phyloP scores from a whole-genome alignment of 2,329 filamentous ascomycete genomes.

The Microdochium bolleyi region DNA sequence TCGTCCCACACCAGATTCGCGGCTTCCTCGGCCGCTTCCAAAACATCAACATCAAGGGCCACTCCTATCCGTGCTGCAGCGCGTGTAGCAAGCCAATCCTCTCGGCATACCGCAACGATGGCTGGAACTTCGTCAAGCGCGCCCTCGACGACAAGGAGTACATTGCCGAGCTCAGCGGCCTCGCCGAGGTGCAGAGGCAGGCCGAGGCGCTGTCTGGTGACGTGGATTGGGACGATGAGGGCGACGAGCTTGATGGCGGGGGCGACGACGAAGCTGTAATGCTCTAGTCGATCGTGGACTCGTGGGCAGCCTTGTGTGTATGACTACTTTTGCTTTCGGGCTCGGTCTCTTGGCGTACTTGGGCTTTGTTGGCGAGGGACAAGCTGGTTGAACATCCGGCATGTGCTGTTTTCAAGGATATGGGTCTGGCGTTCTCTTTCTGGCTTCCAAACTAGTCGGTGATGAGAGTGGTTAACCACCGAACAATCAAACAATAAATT shows the following conservation, averaged over 20 bases:
- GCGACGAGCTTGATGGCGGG: slow-evolving; percentile 13
- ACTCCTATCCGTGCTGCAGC: slow-evolving; percentile 73
- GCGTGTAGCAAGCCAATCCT: slow-evolving; percentile 69
- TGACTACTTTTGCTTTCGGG: not conserved
- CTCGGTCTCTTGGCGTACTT: not conserved
- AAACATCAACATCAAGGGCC: slow-evolving; percentile 64
- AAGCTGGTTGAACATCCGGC: not conserved
- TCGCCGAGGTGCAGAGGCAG: slow-evolving; percentile 22
- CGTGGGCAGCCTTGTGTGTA: not conserved
- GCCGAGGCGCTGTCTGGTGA: slow-evolving; percentile 17
- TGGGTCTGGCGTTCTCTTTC: too few relatives aligned
- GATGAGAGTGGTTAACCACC: too few relatives aligned
- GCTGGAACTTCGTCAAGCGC: slow-evolving; percentile 70
- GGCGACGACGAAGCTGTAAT: slow-evolving; percentile 23
- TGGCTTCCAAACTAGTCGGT: too few relatives aligned
- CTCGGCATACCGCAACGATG: slow-evolving; percentile 55
- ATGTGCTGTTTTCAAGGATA: too few relatives aligned
- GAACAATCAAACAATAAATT: too few relatives aligned
- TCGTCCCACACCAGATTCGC: slow-evolving; percentile 73
- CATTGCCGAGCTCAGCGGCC: slow-evolving; percentile 58
- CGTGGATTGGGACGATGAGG: slow-evolving; percentile 24
- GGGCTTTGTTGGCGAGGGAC: not conserved
- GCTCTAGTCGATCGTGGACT: slow-evolving; percentile 7
- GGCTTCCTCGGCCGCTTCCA: slow-evolving; percentile 69
- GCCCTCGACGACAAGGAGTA: slow-evolving; percentile 71